phyloP scores from a whole-genome alignment of 106 monocot species.

The Dioscorea dumetorum region DNA sequence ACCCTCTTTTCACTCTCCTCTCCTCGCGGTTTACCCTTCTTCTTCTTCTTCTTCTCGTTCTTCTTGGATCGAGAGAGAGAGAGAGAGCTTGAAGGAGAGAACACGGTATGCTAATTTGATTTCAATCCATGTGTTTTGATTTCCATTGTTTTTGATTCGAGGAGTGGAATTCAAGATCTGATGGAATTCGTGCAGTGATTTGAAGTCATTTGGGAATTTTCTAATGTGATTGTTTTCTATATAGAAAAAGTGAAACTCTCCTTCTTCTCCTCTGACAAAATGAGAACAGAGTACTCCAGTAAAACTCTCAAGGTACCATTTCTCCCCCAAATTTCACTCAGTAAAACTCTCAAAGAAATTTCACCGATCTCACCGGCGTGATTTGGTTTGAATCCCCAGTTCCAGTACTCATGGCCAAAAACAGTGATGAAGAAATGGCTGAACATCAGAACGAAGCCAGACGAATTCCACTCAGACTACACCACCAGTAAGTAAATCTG shows the following conservation, averaged over 20 bases:
- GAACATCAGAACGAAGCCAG: conserved; percentile 22
- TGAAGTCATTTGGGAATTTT: too few relatives aligned
- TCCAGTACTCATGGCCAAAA: conserved; percentile 48
- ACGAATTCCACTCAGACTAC: conserved; percentile 37
- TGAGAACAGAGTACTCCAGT: conserved; percentile 3
- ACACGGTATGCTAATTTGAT: too few relatives aligned
- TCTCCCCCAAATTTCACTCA: not conserved
- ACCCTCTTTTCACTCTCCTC: not conserved
- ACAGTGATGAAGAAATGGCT: conserved; percentile 65
- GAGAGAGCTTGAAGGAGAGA: too few relatives aligned
- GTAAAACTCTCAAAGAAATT: too few relatives aligned
- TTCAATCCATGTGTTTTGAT: too few relatives aligned
- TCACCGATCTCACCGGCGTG: not conserved
- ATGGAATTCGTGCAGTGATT: too few relatives aligned
- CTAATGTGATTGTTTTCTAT: too few relatives aligned
- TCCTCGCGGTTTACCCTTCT: not conserved
- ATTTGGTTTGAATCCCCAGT: not conserved
- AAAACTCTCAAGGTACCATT: conserved; percentile 2
- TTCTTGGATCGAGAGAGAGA: not conserved
- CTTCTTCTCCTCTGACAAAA: conserved; percentile 1
- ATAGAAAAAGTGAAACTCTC: not conserved
- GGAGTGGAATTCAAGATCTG: too few relatives aligned
- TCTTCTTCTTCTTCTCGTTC: not conserved
- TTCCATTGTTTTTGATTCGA: too few relatives aligned
- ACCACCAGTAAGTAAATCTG: conserved; percentile 13